Percentiles rank a stretch among this genome's conserved stretches.
Evolutionary conservation across 2,329 filamentous ascomycete species (phyloP).

Genomic region (Sarocladium kiliense): DNA sequence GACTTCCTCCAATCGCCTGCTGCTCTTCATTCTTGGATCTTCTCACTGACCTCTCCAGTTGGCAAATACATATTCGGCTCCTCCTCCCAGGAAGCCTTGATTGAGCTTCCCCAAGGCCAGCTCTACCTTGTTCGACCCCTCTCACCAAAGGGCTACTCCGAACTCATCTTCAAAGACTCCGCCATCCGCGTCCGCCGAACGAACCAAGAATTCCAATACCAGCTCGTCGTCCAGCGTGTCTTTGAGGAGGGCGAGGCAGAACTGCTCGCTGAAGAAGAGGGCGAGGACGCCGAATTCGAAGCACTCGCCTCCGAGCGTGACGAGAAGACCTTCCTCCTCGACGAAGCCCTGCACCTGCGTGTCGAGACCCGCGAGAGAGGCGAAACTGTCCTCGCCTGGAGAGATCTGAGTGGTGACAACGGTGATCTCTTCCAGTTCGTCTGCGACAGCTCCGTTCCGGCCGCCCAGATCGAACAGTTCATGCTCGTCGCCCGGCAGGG

Average conservation of each 20-base stretch:
- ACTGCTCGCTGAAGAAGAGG: slow-evolving; percentile 81
- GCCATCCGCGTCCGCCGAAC: slow-evolving; percentile 88
- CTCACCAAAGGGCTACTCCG: slow-evolving; percentile 95
- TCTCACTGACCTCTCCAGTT: slow-evolving; percentile 44
- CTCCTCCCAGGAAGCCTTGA: slow-evolving; percentile 82
- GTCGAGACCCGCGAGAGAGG: slow-evolving; percentile 75
- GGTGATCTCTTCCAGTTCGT: slow-evolving; percentile 98
- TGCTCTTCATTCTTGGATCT: no score
- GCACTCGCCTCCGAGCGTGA: slow-evolving; percentile 77
- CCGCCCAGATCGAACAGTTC: slow-evolving; percentile 72
- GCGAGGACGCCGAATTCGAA: slow-evolving; percentile 72
- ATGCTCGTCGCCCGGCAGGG: slow-evolving; percentile 81
- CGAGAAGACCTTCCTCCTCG: slow-evolving; percentile 96
- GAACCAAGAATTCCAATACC: slow-evolving; percentile 93
- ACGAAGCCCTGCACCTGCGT: slow-evolving; percentile 83
- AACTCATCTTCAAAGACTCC: slow-evolving; percentile 98
- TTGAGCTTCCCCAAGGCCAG: slow-evolving; percentile 92
- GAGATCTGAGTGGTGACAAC: slow-evolving; percentile 85
- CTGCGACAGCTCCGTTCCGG: slow-evolving; percentile 69
- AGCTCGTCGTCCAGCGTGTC: slow-evolving; percentile 90
- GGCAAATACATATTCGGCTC: slow-evolving; percentile 85
- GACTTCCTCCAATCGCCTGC: no score
- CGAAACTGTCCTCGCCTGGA: slow-evolving; percentile 88
- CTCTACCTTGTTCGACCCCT: slow-evolving; percentile 94
- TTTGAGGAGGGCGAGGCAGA: slow-evolving; percentile 98